Evolutionary conservation across 345 rosid species (phyloP).

Genomic region (Physaria fendleri): DNA sequence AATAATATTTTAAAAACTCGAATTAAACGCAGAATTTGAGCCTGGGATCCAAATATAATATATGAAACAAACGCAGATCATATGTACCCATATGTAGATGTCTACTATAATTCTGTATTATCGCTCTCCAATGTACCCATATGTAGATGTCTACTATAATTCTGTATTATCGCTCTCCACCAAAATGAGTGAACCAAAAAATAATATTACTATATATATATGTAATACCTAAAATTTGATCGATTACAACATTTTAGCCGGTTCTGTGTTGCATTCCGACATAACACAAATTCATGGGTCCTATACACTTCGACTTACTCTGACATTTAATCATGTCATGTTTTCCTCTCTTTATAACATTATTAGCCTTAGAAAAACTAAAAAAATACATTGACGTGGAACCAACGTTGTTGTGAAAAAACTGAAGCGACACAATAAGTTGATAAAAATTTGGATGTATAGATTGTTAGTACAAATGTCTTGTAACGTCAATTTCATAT

Average conservation of each 20-base stretch:
- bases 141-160: neutral
- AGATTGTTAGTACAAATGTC: neutral
- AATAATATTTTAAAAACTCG: no score
- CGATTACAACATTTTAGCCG: neutral
- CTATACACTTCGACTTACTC: neutral
- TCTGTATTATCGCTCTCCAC: neutral
- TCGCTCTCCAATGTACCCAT: neutral
- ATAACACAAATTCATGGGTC: constrained; percentile 5
- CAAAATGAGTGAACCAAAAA: neutral
- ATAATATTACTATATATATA: no score
- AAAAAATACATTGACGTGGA: neutral
- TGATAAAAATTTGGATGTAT: neutral
- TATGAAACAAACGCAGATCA: neutral
- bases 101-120: no score
- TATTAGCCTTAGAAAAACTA: neutral
- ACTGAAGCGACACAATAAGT: neutral
- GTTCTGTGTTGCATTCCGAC: constrained; percentile 8
- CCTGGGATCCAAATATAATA: neutral
- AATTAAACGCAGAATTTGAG: neutral
- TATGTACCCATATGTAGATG: no score
- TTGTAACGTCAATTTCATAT: neutral
- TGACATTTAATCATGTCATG: constrained; percentile 10
- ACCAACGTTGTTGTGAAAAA: neutral
- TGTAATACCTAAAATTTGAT: constrained; percentile 1
- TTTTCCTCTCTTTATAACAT: neutral